Conservation (phyloP, 306 rosid genomes). For the Begonia fuchsioides region DNA sequence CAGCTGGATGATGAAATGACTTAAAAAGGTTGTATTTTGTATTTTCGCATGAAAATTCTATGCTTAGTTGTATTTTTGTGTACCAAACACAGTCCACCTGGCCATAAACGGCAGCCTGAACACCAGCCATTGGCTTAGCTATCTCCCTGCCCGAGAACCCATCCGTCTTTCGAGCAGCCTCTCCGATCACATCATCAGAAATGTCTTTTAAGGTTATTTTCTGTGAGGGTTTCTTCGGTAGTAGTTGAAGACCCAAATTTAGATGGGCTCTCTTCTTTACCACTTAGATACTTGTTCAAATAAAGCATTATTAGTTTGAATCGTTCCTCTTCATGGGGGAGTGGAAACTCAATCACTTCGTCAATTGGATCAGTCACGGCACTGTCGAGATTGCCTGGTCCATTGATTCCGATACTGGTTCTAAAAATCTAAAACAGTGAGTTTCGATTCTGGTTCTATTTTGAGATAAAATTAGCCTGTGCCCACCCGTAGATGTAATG, state of each 20-base stretch:
- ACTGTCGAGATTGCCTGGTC: slow-evolving; percentile 90
- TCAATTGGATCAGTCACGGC: slow-evolving; percentile 92
- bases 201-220: slow-evolving; percentile 43
- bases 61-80: no score
- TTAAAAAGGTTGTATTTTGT: no score
- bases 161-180: slow-evolving; percentile 68
- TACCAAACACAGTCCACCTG: slow-evolving; percentile 48
- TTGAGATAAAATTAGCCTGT: no score
- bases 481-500: no score
- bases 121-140: slow-evolving; percentile 87
- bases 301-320: slow-evolving; percentile 70
- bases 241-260: slow-evolving; percentile 23
- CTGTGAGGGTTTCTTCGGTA: slow-evolving; percentile 36
- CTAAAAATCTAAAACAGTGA: no score
- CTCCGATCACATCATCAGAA: slow-evolving; percentile 53
- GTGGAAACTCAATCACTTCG: slow-evolving; percentile 92
- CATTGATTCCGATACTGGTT: no score
- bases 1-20: no score
- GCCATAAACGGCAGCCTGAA: slow-evolving; percentile 95
- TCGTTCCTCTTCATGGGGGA: slow-evolving; percentile 89
- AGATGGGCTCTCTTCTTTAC: slow-evolving; percentile 29
- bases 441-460: no score
- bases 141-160: slow-evolving; percentile 99
- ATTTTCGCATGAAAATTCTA: no score
- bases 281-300: slow-evolving; percentile 46